phyloP scores from a whole-genome alignment of 1,284 basidiomycete species.

The Retiboletus fuscus region DNA sequence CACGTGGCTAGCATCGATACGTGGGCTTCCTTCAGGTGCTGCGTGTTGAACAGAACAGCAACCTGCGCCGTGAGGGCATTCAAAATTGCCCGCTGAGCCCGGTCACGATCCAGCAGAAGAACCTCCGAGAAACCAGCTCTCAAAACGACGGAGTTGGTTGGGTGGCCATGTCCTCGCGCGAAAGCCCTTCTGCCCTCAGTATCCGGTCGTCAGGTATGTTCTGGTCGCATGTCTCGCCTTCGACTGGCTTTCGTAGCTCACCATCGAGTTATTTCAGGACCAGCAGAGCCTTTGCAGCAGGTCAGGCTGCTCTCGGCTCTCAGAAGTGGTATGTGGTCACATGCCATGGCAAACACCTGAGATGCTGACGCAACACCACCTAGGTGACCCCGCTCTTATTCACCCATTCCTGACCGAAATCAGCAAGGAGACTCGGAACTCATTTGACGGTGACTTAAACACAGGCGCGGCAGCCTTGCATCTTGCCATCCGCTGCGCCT shows the following conservation, averaged over 20 bases:
- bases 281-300: slow-evolving; percentile 72
- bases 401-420: slow-evolving; percentile 87
- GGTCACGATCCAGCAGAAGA: slow-evolving; percentile 11
- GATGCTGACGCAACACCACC: slow-evolving; percentile 17
- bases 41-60: slow-evolving; percentile 25
- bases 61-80: slow-evolving; percentile 14
- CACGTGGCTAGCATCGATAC: slow-evolving; percentile 29
- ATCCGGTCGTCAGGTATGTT: slow-evolving; percentile 35
- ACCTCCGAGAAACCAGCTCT: background rate
- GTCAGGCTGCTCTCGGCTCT: slow-evolving; percentile 84
- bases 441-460: slow-evolving; percentile 61
- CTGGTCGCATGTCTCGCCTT: background rate
- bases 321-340: slow-evolving; percentile 61
- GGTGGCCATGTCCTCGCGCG: slow-evolving; percentile 37
- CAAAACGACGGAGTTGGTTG: background rate
- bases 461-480: slow-evolving; percentile 83
- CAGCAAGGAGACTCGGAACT: slow-evolving; percentile 67
- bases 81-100: background rate
- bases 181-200: slow-evolving; percentile 32
- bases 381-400: slow-evolving; percentile 82
- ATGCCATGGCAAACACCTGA: slow-evolving; percentile 1
- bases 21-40: slow-evolving; percentile 15
- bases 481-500: slow-evolving; percentile 87
- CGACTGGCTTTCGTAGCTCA: slow-evolving; percentile 17
- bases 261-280: slow-evolving; percentile 26